Base-by-base conservation (phyloP, 768 basidiomycete genomes). In the Suillus alpinus region DNA sequence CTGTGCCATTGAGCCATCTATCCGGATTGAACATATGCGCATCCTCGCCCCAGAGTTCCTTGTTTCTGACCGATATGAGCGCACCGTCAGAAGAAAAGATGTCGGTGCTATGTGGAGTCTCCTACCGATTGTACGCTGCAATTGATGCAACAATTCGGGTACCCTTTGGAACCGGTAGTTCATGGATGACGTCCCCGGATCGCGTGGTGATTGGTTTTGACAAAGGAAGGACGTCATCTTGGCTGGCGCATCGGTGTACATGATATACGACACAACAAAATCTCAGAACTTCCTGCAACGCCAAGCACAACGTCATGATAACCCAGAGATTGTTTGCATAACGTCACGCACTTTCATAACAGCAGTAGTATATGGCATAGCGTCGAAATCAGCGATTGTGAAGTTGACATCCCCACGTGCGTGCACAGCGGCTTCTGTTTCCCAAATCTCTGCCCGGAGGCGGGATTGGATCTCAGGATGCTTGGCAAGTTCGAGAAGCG, bases 191-290 rank as follows among this genome's bases (percentile, higher is more conserved):
- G 59, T 79, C 72, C 6, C 85, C 86, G 1, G 77, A 76, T 26
- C 72, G 73, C 3, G 78, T 81, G 57, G 64, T 73, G 51, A 86
- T 78, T 1, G 85, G 83, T 59, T 71, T 78, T 6, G 83, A 80
- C 39, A 91, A 78, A 0, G 89, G 86, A 23, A 91, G 68, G 32
- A 86, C 68, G 58, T 86, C 83, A 63, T 89, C 86, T 23, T 73
- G 69, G 1, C 70, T 74, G 0, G 86, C 77, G 58, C 79, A 72
- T 26, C 88, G 80, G 49, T 80, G 77, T n/a, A 79, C 79, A n/a
- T 81, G 79, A 46, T 82, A 80, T 14, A 82, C 67, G 0, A 82
- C 82, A 36, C 84, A 82, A 62, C 81, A 77, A 58, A 71, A 80
- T 46, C 83, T 75, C 61, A 83, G 67, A 0, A 75, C 73, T 69